phyloP scores from a whole-genome alignment of 805 yeast species.

The Yarrowia sp. region DNA sequence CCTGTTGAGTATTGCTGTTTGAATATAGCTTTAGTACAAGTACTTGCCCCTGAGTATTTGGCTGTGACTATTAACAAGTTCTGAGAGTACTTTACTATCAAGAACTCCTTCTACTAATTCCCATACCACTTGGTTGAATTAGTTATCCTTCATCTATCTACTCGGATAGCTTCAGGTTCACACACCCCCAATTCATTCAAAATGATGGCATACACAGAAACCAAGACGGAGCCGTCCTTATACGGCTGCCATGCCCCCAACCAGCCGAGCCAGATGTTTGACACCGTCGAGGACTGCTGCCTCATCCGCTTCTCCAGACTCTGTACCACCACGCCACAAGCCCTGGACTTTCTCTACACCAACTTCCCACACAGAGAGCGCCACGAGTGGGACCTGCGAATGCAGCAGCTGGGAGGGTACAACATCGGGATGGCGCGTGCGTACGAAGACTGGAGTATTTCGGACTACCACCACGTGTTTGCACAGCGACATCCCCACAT shows the following conservation, averaged over 20 bases:
- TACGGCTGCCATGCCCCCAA: conserved; percentile 6
- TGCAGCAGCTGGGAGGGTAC: conserved; percentile 28
- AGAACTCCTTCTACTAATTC: no score
- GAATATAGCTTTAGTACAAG: no score
- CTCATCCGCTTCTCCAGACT: conserved; percentile 23
- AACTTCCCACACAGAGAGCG: conserved; percentile 36
- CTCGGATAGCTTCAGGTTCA: no score
- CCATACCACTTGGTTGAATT: no score
- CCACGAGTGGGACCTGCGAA: conserved; percentile 29
- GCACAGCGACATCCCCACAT: conserved; percentile 30
- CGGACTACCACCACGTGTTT: conserved; percentile 27
- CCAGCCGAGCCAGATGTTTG: not conserved
- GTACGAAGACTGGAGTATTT: conserved; percentile 30
- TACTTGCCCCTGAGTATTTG: no score
- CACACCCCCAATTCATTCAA: not conserved
- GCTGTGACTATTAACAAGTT: no score
- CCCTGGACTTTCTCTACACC: conserved; percentile 9
- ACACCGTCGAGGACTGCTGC: conserved; percentile 29
- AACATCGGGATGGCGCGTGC: conserved; percentile 1
- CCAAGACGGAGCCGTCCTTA: conserved; percentile 26
- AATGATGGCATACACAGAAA: conserved; percentile 33
- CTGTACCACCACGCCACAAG: conserved; percentile 21
- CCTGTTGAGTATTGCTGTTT: no score
- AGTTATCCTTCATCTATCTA: no score
- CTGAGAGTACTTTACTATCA: no score